A percentile compares a stretch with the other conserved stretches of the same genome.
These are phyloP conservation scores for Balakata baccata DNA, from an alignment of 345 rosid species.

Conservation along the genomic window DNA sequence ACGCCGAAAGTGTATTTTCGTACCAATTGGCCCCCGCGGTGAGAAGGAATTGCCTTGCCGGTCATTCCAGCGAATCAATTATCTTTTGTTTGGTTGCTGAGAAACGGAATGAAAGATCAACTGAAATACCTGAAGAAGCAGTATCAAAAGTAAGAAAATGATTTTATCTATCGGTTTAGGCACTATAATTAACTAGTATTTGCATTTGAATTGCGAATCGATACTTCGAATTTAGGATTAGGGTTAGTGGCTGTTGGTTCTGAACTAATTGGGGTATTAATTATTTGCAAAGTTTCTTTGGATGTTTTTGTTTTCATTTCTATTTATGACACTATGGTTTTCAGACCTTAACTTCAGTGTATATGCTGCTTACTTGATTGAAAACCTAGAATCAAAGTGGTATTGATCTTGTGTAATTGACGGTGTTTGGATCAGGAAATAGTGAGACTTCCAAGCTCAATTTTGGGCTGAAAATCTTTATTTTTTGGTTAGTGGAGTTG, in stretches of 20 bases:
- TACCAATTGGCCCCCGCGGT: neutral
- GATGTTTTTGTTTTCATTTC: too few relatives aligned
- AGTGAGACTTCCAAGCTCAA: neutral
- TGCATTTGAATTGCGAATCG: neutral
- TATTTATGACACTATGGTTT: too few relatives aligned
- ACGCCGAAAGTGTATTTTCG: neutral
- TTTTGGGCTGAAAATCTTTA: neutral
- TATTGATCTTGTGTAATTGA: neutral
- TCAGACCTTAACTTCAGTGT: neutral
- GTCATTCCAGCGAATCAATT: neutral
- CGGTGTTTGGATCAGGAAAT: neutral
- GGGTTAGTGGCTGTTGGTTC: neutral
- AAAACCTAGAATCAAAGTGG: neutral
- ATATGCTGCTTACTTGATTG: neutral
- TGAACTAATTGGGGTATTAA: neutral
- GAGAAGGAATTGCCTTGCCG: neutral
- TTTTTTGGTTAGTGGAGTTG: neutral
- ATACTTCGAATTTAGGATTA: neutral
- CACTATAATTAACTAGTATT: neutral
- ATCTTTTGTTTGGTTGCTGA: constrained; percentile 4
- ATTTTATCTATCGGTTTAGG: neutral
- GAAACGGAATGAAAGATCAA: neutral
- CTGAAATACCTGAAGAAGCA: constrained; percentile 13
- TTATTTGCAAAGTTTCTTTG: neutral
- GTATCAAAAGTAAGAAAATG: constrained; percentile 7